Percentiles rank a stretch among this genome's conserved stretches.
These are phyloP conservation scores for Apium graveolens DNA, from an alignment of 129 eudicot species.

Conservation along the genomic window DNA sequence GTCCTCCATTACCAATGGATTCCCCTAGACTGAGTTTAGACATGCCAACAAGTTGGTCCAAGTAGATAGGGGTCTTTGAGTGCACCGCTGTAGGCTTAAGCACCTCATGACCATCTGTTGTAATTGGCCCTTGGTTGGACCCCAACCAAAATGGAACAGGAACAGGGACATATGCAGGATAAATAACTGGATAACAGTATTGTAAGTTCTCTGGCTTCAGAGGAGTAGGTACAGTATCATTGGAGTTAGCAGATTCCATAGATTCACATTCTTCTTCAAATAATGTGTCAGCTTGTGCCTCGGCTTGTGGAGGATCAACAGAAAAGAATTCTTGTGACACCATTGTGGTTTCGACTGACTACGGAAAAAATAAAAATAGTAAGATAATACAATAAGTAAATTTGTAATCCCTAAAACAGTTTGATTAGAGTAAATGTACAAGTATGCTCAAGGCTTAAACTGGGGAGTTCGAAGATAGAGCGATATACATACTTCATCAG, in stretches of 20 bases:
- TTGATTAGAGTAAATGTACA: not conserved
- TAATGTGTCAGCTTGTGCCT: conserved; percentile 35
- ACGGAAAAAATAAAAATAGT: conserved; percentile 6
- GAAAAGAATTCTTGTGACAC: conserved; percentile 40
- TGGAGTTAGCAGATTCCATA: conserved; percentile 79
- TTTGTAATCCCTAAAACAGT: not conserved
- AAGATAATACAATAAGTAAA: not conserved
- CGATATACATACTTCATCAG: conserved; percentile 60
- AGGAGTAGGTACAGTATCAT: conserved; percentile 28
- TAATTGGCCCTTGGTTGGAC: conserved; percentile 31
- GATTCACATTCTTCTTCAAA: conserved; percentile 76
- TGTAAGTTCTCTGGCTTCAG: conserved; percentile 43
- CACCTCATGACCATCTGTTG: conserved; percentile 61
- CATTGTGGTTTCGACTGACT: conserved; percentile 50
- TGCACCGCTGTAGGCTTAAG: conserved; percentile 93
- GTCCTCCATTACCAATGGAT: conserved; percentile 47
- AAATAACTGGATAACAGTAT: conserved; percentile 47
- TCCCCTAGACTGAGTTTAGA: conserved; percentile 78
- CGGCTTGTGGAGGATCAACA: conserved; percentile 44
- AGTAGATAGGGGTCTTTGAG: conserved; percentile 74
- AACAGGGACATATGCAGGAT: conserved; percentile 55
- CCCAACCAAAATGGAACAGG: conserved; percentile 65
- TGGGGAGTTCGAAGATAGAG: not conserved
- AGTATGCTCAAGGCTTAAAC: not conserved
- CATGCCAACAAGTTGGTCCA: conserved; percentile 87